These are phyloP conservation scores for Cyclotella kingstonii DNA, from an alignment of 108 stramenopile species.

Conservation along the genomic window DNA sequence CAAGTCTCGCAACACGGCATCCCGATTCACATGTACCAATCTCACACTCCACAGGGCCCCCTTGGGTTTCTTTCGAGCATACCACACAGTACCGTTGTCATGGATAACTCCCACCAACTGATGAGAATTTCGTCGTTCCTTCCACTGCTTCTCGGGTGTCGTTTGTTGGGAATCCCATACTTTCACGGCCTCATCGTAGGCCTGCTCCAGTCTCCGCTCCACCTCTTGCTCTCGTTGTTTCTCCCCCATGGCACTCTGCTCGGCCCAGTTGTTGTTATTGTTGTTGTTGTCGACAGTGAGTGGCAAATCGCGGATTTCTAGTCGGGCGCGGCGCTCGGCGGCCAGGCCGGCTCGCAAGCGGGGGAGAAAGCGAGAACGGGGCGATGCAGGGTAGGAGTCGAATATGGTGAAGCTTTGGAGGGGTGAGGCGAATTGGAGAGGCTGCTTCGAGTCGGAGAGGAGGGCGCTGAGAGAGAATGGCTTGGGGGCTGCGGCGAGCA, in stretches of 20 bases:
- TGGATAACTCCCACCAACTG: conserved; percentile 85
- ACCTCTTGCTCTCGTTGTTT: conserved; percentile 31
- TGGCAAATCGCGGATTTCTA: conserved; percentile 35
- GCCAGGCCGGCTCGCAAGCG: conserved; percentile 60
- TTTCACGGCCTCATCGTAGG: conserved; percentile 61
- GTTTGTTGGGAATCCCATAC: conserved; percentile 40
- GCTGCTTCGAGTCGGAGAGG: background rate
- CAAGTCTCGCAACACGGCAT: conserved; percentile 82
- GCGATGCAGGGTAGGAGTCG: conserved; percentile 32
- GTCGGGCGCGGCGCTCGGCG: conserved; percentile 59
- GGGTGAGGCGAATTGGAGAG: conserved; percentile 65
- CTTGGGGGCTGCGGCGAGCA: background rate
- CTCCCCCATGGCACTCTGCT: conserved; percentile 43
- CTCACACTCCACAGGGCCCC: conserved; percentile 77
- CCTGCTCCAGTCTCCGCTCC: conserved; percentile 54
- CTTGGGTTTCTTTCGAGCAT: conserved; percentile 73
- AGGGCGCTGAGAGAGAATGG: background rate
- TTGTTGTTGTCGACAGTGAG: conserved; percentile 17
- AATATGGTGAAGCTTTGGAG: conserved; percentile 78
- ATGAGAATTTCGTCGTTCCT: conserved; percentile 22
- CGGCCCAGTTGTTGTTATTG: conserved; percentile 48
- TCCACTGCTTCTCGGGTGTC: background rate
- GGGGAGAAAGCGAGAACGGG: conserved; percentile 58
- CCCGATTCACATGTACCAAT: conserved; percentile 77
- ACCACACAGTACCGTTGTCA: conserved; percentile 62